Conservation (phyloP, 1,139 yeast species). For the Yamadazyma mexicana region DNA sequence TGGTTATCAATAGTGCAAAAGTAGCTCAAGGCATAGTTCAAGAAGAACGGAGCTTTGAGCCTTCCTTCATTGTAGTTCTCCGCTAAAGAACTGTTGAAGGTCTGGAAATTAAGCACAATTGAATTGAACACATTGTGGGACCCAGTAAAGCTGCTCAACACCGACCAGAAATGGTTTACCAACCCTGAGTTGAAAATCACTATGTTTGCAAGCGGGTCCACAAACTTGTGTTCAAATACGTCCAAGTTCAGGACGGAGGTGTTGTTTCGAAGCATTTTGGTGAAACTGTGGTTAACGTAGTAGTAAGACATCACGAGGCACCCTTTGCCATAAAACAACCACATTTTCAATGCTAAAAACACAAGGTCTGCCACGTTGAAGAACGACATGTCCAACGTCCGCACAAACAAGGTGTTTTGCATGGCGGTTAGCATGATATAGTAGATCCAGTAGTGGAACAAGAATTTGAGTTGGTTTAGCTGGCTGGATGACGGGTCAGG, state of each 20-base stretch:
- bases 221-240: constrained; percentile 14
- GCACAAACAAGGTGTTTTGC: constrained; percentile 14
- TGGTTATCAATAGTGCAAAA: constrained; percentile 18
- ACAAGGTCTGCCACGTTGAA: constrained; percentile 8
- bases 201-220: constrained; percentile 17
- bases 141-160: constrained; percentile 11
- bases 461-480: constrained; percentile 17
- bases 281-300: constrained; percentile 8
- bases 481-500: constrained; percentile 6
- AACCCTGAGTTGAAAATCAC: constrained; percentile 11
- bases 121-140: constrained; percentile 10
- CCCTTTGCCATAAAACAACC: constrained; percentile 32
- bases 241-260: constrained; percentile 9
- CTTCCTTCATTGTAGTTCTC: constrained; percentile 1
- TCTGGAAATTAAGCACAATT: constrained; percentile 9
- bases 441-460: constrained; percentile 29
- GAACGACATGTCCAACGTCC: constrained; percentile 12
- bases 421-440: constrained; percentile 18
- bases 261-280: constrained; percentile 3
- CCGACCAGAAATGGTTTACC: constrained; percentile 2
- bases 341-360: constrained; percentile 18
- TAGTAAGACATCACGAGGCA: constrained; percentile 22
- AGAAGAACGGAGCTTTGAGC: constrained; percentile 11
- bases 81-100: constrained; percentile 11
- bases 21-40: constrained; percentile 11